These are phyloP conservation scores for Chlamydomonas eustigma DNA, from an alignment of 139 green algal species.

Conservation along the genomic window DNA sequence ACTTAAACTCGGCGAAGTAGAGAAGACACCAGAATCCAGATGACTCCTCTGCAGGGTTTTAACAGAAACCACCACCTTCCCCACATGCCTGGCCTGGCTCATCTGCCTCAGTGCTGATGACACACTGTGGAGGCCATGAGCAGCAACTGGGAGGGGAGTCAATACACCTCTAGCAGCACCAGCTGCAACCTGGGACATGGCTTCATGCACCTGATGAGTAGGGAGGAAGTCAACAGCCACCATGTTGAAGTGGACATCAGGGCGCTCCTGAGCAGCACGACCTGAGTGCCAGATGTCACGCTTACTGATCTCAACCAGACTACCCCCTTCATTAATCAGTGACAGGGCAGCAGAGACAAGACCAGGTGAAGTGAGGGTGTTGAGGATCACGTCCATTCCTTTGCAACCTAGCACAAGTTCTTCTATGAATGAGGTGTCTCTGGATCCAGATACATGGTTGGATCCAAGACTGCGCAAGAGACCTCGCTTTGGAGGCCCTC, in stretches of 20 bases:
- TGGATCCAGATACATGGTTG: constrained; percentile 46
- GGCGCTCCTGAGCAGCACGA: constrained; percentile 66
- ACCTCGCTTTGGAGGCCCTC: constrained; percentile 65
- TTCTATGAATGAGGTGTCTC: constrained; percentile 61
- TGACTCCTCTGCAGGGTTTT: not conserved
- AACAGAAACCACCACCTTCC: constrained; percentile 73
- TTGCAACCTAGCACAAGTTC: constrained; percentile 36
- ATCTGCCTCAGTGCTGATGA: constrained; percentile 76
- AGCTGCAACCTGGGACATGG: constrained; percentile 32
- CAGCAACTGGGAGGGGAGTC: constrained; percentile 31
- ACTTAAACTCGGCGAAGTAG: too few relatives aligned
- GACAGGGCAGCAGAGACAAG: constrained; percentile 72
- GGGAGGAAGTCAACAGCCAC: constrained; percentile 87
- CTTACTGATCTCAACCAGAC: constrained; percentile 86
- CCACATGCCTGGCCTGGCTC: constrained; percentile 74
- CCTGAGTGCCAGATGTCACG: constrained; percentile 70
- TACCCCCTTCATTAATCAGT: constrained; percentile 44
- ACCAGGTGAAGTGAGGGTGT: constrained; percentile 80
- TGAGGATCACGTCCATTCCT: constrained; percentile 57
- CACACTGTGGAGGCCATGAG: constrained; percentile 37
- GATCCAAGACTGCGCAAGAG: constrained; percentile 59
- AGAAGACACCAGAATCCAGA: too few relatives aligned
- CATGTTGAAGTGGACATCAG: constrained; percentile 69
- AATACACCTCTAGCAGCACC: constrained; percentile 34
- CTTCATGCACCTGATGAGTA: constrained; percentile 27